Conservation (phyloP, 257 asterid genomes). For the Fraxinus excelsior region DNA sequence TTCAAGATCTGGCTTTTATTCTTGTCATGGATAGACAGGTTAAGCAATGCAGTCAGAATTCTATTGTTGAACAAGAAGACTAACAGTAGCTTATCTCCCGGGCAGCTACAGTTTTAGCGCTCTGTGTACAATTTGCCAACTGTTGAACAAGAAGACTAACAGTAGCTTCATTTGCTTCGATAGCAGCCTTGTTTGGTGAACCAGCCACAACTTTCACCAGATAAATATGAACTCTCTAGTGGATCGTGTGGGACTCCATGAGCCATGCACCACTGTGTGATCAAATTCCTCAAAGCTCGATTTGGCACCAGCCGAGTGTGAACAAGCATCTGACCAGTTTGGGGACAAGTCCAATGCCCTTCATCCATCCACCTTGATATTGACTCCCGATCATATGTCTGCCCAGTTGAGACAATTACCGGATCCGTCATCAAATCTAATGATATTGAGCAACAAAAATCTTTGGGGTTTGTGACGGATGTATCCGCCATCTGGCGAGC, state of each 20-base stretch:
- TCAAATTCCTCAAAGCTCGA: conserved; percentile 72
- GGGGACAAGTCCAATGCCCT: conserved; percentile 81
- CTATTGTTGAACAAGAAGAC: too few relatives aligned
- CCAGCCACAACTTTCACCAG: conserved; percentile 35
- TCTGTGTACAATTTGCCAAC: conserved; percentile 57
- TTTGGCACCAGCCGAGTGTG: conserved; percentile 68
- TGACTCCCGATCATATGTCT: conserved; percentile 80
- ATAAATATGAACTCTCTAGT: conserved; percentile 55
- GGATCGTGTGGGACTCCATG: conserved; percentile 59
- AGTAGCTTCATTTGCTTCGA: conserved; percentile 74
- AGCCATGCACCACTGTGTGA: conserved; percentile 79
- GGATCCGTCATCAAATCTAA: conserved; percentile 92
- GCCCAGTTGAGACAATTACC: conserved; percentile 84
- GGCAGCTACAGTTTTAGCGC: conserved; percentile 75
- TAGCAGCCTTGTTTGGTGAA: conserved; percentile 64
- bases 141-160: conserved; percentile 57
- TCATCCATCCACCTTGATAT: conserved; percentile 88
- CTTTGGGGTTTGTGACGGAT: conserved; percentile 67
- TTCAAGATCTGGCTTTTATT: conserved; percentile 77
- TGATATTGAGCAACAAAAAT: conserved; percentile 81
- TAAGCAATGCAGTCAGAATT: too few relatives aligned
- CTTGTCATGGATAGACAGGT: conserved; percentile 78
- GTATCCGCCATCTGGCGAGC: conserved; percentile 68
- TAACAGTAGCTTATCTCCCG: conserved; percentile 85
- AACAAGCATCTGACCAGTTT: conserved; percentile 76